Evolutionary conservation across 2,329 filamentous ascomycete species (phyloP), one percentile per base, ranked within the genome.

Genomic region (Cladophialophora psammophila): DNA sequence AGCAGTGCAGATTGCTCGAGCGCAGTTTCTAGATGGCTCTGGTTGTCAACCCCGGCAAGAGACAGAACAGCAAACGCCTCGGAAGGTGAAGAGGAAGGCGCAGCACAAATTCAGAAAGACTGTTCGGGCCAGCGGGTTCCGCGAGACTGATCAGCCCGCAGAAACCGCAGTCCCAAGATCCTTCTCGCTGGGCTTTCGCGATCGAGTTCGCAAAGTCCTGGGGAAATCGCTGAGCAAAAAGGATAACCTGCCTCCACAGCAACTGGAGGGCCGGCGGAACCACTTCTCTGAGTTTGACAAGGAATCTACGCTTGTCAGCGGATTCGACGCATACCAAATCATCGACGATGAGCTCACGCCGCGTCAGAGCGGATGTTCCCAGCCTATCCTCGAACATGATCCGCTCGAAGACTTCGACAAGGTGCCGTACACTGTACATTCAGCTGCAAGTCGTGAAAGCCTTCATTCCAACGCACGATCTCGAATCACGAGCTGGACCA

Each of bases 401-500:
- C 20, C 55, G 36, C 50, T 60, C 6, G 69, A 72, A 57, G 65
- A 64, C 20, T 48, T 64, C 48, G 67, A 70, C 38, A 56, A 61
- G 38, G 35, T 74, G 36, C 61, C 71, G 15, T 56, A 63, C 18
- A 64, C 52, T 31, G 55, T 71, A 15, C 42, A 60, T 12, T 42
- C 65, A n/a, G 55, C 45, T 50, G 55, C 58, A 10, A 72, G 71
- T 60, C 60, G 65, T 26, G 72, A 72, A 18, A 72, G 72, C 38
- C 64, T 73, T 12, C 66, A 65, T 53, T 71, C 65, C 26, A 70
- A 72, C 50, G 63, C 65, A 36, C 72, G 68, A 36, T 83, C 82
- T 36, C 79, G 81, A 34, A 80, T 82, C n/a, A 82, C 80, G 13
- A 84, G 81, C 70, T 83, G 81, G 82, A 79, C 82, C 40, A 76